Evolutionary conservation across 2,329 filamentous ascomycete species (phyloP), one percentile per base, ranked within the genome.

Genomic region (Akanthomyces muscarius): DNA sequence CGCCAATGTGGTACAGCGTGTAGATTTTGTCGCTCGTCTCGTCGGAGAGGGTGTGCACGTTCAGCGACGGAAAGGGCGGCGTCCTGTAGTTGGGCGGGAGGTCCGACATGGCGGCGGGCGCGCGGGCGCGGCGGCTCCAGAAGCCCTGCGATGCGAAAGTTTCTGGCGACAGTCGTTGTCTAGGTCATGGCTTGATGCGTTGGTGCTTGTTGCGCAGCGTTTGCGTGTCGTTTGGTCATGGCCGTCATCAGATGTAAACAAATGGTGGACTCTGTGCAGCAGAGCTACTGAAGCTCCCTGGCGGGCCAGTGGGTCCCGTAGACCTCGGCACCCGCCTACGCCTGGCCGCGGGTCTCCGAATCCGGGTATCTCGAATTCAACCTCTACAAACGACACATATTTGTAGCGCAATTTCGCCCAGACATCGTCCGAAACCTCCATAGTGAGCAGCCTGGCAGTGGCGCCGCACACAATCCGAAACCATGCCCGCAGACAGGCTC

Each of bases 31-130:
- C 77, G 64, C 74, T 42, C 42, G 72, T 76, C 54, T 71, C 67
- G 64, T 79, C 76, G 66, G 78, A 74, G 14, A 87, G 80, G 28
- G 71, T 74, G 41, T 89, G 87, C 84, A 91, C 89, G 78, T 92
- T 92, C 65, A 97, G 86, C 44, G 90, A 91, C 1, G 92, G 92
- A 72, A 96, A 97, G 5, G 79, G 74, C 23, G 92, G 92, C 25
- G 85, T 84, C 30, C 75, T 74, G 78, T 96, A 95, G 72, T 67
- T 68, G 14, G 70, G 57, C 18, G 83, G 83, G 45, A 80, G 78
- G 21, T 63, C 61, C 44, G 65, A 62, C 72, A 75, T 74, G 66
- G 69, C 38, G 14, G 36, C 47, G 44, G 6, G 14, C 1, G 18
- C 11, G 44, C 4, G 28, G 33, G 56, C 52, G 33, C 36, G n/a